Evolutionary conservation across 345 rosid species (phyloP), one percentile per base, ranked within the genome.

Genomic region (Lepidium africanum): DNA sequence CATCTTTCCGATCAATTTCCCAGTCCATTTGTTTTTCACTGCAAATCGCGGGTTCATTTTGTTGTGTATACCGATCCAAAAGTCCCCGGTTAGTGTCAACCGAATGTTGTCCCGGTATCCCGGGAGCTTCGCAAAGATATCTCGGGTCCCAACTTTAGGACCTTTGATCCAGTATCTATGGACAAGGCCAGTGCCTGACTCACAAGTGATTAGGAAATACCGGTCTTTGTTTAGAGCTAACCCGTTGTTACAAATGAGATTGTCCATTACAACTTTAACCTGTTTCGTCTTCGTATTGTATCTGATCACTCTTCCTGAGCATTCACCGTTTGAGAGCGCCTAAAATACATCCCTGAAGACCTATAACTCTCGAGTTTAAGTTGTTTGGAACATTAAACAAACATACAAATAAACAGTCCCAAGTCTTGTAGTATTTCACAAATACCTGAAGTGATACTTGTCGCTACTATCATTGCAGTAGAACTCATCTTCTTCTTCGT

Each of bases 381-480:
- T 6, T 62, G 6, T 5, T 27, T 27, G 32, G 32, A 27, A 27
- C 32, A 27, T 27, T 27, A 27, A 27, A 27, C 32, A 27, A 5
- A n/a, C n/a, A n/a, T n/a, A n/a, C n/a, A n/a, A n/a, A 27, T 1
- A 27, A 27, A 27, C 6, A 27, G 32, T 27, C 32, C 32, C 32
- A 27, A 25, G 32, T 27, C 32, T 27, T 27, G 27, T 25, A 27
- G 32, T 27, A 27, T 27, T 5, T 27, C 32, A 27, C 32, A 27
- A 27, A 27, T 27, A 87, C 96, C 94, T 80, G 79, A 89, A 84
- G 41, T 80, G 80, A 76, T 79, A 87, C 23, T 15, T 43, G 27
- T 80, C 71, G 58, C 96, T 90, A 4, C 86, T 75, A 53, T 90
- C 96, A 2, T 86, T 85, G 74, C 87, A 90, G 77, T 90, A 90